These are phyloP conservation scores for Penicillium sp. DNA, from an alignment of 2,329 filamentous ascomycete species.

Conservation along the genomic window DNA sequence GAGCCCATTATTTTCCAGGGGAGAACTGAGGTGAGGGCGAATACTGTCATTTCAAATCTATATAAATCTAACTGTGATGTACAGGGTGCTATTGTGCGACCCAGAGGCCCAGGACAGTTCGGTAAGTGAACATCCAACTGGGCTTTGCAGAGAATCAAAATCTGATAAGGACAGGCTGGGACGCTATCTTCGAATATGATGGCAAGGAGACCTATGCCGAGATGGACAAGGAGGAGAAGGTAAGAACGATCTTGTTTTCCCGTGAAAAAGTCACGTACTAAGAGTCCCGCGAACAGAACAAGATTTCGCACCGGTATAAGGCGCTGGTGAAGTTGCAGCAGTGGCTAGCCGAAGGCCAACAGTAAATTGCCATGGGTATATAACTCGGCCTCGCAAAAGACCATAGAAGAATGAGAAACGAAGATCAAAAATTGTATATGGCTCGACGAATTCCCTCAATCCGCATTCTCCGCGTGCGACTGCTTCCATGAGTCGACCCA, in stretches of 20 bases:
- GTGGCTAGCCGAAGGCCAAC: conserved; percentile 62
- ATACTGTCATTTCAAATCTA: background rate
- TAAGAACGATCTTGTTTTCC: conserved; percentile 37
- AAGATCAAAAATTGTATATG: background rate
- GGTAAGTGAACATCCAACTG: conserved; percentile 55
- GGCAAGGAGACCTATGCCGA: conserved; percentile 86
- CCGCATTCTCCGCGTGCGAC: conserved; percentile 32
- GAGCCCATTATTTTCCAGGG: conserved; percentile 90
- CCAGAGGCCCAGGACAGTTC: conserved; percentile 76
- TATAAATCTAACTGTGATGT: conserved; percentile 3
- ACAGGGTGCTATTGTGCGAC: conserved; percentile 76
- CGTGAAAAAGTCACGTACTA: conserved; percentile 9
- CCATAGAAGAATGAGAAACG: conserved; percentile 11
- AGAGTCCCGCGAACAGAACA: conserved; percentile 56
- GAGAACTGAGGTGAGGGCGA: conserved; percentile 65
- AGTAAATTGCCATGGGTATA: conserved; percentile 21
- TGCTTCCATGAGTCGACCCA: conserved; percentile 85
- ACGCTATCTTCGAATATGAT: conserved; percentile 91
- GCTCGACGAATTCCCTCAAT: conserved; percentile 19
- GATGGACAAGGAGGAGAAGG: conserved; percentile 91
- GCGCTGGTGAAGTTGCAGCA: conserved; percentile 82
- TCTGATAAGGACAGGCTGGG: conserved; percentile 67
- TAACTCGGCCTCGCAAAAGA: conserved; percentile 8
- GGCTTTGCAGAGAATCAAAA: background rate
- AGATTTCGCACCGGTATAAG: conserved; percentile 83